A percentile compares a stretch with the other conserved stretches of the same genome.
These are phyloP conservation scores for Citrus australasica DNA, from an alignment of 345 rosid species.

Conservation along the genomic window DNA sequence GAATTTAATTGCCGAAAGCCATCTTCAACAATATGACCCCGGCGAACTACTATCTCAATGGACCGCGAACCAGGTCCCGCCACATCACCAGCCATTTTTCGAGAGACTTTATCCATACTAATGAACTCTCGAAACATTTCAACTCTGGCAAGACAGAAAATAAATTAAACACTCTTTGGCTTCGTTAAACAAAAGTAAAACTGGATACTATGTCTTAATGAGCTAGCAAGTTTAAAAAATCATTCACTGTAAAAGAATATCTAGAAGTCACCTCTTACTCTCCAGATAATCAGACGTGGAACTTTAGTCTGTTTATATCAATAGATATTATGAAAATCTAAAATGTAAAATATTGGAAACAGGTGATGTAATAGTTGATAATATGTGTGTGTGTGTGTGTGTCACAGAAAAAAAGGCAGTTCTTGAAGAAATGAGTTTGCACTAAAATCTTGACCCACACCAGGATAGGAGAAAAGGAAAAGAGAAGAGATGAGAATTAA, in stretches of 20 bases:
- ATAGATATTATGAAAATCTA: neutral
- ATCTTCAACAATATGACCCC: conserved; percentile 92
- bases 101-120: conserved; percentile 83
- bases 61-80: conserved; percentile 77
- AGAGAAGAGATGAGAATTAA: neutral
- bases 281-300: neutral
- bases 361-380: neutral
- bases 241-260: neutral
- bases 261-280: neutral
- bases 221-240: neutral
- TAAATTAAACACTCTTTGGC: conserved; percentile 20
- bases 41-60: conserved; percentile 84
- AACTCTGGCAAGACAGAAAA: conserved; percentile 57
- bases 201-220: neutral
- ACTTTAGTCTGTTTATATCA: neutral
- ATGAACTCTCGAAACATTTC: conserved; percentile 92
- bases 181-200: conserved; percentile 6
- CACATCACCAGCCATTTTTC: conserved; percentile 89
- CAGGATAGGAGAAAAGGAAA: neutral
- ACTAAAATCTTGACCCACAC: neutral
- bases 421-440: neutral
- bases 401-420: neutral
- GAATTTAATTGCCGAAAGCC: conserved; percentile 80
- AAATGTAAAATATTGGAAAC: neutral
- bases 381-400: neutral